Evolutionary conservation across 805 yeast species (phyloP), one percentile per base, ranked within the genome.

Genomic region (Candida gorgasii): DNA sequence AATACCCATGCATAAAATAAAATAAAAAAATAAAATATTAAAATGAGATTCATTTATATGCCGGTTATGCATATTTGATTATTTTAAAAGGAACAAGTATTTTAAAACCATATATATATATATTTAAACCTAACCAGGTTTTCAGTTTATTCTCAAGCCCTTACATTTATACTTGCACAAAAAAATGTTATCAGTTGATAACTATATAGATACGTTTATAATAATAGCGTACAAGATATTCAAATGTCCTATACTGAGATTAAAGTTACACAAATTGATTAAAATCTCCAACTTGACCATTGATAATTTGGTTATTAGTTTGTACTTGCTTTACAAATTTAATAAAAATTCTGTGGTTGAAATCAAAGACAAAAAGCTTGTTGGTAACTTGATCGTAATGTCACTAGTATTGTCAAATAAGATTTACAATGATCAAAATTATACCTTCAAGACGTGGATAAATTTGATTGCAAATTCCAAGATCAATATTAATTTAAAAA

Each of bases 361-460:
- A 12, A 36, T 39, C 8, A 13, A 5, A 8, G 52, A 47, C 22
- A 39, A 43, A 15, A 43, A 42, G 17, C 20, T 58, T 41, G 34
- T 50, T 8, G 51, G 53, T 7, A 59, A 63, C 39, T 35, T 62
- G 13, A 47, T 63, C 3, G 40, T 62, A 7, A 53, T 50, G 20
- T 49, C 65, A 13, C 45, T 65, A 11, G 50, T 65, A 2, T 53
- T 65, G 18, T 53, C 67, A 22, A 65, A 76, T 54, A 76, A 76
- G 54, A 58, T 71, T 16, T 63, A 58, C 44, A 77, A 76, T 52
- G 81, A 76, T 49, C 77, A 72, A 39, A 67, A 73, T 31, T 76
- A 73, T 46, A 73, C 79, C 2, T 59, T 73, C 50, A 74, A 74
- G 48, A 76, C 80, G 17, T 73, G 81, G 81, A 58, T 73, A 8